Base-by-base conservation (phyloP, 176 grass and related monocot genomes). In the Areca catechu region DNA sequence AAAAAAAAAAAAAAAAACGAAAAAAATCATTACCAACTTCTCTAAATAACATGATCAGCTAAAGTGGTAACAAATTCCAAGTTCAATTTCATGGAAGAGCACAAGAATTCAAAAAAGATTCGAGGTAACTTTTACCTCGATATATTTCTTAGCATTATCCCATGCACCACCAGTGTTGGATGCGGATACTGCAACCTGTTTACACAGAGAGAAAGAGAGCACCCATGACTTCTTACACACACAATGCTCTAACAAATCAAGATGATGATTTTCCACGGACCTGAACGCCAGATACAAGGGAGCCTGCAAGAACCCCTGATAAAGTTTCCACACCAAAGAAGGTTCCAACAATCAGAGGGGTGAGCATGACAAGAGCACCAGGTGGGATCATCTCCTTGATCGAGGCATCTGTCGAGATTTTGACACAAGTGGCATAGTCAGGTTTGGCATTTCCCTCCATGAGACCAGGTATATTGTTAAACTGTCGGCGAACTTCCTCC, bases 301-400 rank as follows among this genome's bases (percentile, higher is more conserved):
- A 73, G 62, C 89, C 89, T 69, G 89, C 89, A 61, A 94, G 84
- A 63, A 94, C 84, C 48, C 89, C 89, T 34, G 89, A 94, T 1
- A 88, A 80, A 4, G 89, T 94, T 63, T 94, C 89, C 34, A 94
- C 89, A 24, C 89, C 89, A 4, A 88, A 94, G 28, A 94, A 68
- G 28, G 80, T 84, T 62, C 89, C 89, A 51, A 88, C 89, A 53
- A 94, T 85, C 62, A 94, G 89, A 50, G 89, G 84, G 2, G 89
- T 88, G 52, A 88, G 77, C 77, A 94, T 94, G 50, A 94, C 89
- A 60, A 88, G 70, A 58, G 84, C 80, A 76, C 89, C 89, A 29
- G 89, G 89, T 43, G 89, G 84, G 17, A 94, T 94, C 89, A 94
- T 94, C 84, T 88, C 89, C 77, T 73, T 94, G 77, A 94, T 84